These are phyloP conservation scores for Phalaenopsis aphrodite DNA, from an alignment of 106 monocot genomes.

Conservation along the genomic window DNA sequence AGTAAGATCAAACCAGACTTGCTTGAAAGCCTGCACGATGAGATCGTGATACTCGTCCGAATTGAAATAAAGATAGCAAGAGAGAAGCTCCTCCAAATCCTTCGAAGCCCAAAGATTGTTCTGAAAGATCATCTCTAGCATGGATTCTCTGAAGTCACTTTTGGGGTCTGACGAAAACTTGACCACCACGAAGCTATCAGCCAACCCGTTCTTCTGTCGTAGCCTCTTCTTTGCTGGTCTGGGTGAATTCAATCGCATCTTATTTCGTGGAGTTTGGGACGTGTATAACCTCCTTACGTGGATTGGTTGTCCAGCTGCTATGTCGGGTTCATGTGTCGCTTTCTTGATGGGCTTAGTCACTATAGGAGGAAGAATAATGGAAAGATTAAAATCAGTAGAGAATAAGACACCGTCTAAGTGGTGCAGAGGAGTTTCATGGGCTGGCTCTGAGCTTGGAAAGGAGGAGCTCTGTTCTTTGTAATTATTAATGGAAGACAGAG, in stretches of 20 bases:
- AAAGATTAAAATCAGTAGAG: too few species aligned
- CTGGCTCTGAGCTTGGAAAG: too few species aligned
- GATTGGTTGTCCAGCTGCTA: neutral
- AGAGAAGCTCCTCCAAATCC: slow-evolving; percentile 58
- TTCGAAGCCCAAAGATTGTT: slow-evolving; percentile 22
- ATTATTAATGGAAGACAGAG: too few species aligned
- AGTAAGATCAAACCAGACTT: slow-evolving; percentile 40
- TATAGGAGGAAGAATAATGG: slow-evolving; percentile 5
- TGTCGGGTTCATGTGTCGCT: neutral
- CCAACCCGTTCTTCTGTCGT: neutral
- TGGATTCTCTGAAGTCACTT: slow-evolving; percentile 18
- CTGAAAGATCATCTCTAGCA: slow-evolving; percentile 23
- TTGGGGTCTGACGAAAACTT: slow-evolving; percentile 26
- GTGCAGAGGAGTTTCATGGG: too few species aligned
- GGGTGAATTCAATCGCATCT: slow-evolving; percentile 26
- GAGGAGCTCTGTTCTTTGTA: too few species aligned
- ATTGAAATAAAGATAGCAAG: slow-evolving; percentile 59
- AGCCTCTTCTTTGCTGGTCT: slow-evolving; percentile 10
- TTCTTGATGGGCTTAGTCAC: slow-evolving; percentile 9
- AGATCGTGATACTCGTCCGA: slow-evolving; percentile 58
- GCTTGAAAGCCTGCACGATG: slow-evolving; percentile 63
- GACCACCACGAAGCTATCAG: slow-evolving; percentile 44
- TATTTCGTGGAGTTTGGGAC: neutral
- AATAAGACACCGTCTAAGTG: too few species aligned
- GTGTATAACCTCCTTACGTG: neutral